Base-by-base conservation (phyloP, 345 rosid genomes). In the Rhodomyrtus tomentosa region DNA sequence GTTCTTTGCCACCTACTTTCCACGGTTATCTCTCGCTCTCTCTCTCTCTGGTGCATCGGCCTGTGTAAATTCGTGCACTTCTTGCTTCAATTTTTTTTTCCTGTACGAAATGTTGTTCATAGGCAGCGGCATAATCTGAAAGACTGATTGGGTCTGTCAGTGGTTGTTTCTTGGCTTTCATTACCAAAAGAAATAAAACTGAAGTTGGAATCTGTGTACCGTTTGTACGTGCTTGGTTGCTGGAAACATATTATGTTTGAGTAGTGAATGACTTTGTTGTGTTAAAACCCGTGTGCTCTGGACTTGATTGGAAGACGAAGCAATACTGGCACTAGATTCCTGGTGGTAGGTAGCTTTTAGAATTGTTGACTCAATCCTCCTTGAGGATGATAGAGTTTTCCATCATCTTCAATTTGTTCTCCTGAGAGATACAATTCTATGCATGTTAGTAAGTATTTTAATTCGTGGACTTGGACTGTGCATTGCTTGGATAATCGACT, bases 1-100 rank as follows among this genome's bases (percentile, higher is more conserved):
- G 99, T 36, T 85, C 99, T 32, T 76, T 96, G 51, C 99, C 99
- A 82, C 99, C 98, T 83, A 93, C 93, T 86, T 93, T 97, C 84
- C 95, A 93, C 83, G 99, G 99, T 97, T 55, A 72, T 36, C 74
- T 58, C 24, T 84, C 27, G 27, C 36, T n/a, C 56, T 24, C 27
- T 45, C 79, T 45, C 29, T 53, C 59, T 85, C 32, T 16, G 18
- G 10, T 5, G 18, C 7, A 24, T 42, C 8, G 24, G 42, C 74
- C 74, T 16, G 74, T 32, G 24, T 62, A 42, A 62, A 62, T 32
- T 32, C 16, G 22, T 27, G n/a, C 42, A 32, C 50, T 68, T 48
- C 32, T 68, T 62, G 51, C 51, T 72, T 55, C 76, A 55, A n/a
- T n/a, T n/a, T 2, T 29, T 56, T 83, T 55, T 62, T 62, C 5